Base-by-base conservation (phyloP, 1,284 basidiomycete species). In the Filobasidium uniguttulatum region DNA sequence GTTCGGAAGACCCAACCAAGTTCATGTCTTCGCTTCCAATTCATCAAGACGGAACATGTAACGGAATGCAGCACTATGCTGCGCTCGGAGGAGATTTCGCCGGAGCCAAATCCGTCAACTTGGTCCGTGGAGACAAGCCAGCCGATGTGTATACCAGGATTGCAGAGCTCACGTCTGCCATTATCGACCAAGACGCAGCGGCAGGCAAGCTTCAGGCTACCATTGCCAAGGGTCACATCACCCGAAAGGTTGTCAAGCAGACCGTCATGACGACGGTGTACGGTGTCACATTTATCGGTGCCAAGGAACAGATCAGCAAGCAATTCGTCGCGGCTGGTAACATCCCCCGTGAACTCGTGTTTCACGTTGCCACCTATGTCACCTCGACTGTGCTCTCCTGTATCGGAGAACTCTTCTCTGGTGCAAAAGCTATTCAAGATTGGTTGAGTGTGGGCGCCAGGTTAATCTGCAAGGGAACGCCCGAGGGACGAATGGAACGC, bases 261-360 rank as follows among this genome's bases (percentile, higher is more conserved):
- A 97, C 93, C 78, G 87, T 97, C 59, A 99, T 99, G 94, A 99
- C 94, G 0, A 98, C 94, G 9, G 94, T 99, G 31, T 98, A 99
- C 65, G 93, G 91, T 37, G 93, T 98, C 20, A 99, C 93, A 0
- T 94, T 83, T 67, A 73, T 97, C 50, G 94, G 93, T 30, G 94
- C 93, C 23, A 80, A 90, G 51, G 88, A 90, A 26, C 94, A 98
- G 71, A 94, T 97, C 52, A 83, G 88, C 70, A 83, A 73, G 61
- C 91, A 97, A 71, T 72, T 98, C 34, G 77, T 76, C 56, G 85
- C 85, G 48, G 75, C 82, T 46, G 78, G 78, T 30, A 85, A 85
- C 56, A 75, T 96, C 31, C 75, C 78, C 0, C 68, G 76, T 26
- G 85, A 90, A 58, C 74, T 81, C 23, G 75, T 81, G 49, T 97